phyloP scores from a whole-genome alignment of 768 basidiomycete genomes.

The Russula griseocarnosa region DNA sequence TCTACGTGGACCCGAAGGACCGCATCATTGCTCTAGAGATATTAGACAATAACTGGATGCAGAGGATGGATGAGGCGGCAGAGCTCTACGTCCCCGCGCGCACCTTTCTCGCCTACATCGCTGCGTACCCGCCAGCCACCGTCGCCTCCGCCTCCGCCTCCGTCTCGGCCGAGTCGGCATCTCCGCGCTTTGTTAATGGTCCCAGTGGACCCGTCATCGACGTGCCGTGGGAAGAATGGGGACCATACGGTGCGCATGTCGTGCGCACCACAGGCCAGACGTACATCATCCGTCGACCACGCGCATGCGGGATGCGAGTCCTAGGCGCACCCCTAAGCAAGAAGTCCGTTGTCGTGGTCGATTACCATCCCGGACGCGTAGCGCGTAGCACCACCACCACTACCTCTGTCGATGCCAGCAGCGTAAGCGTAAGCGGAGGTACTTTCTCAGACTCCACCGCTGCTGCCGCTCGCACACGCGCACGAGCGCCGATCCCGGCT shows the following conservation, averaged over 20 bases:
- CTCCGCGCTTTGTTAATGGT: not conserved
- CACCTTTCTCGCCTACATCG: constrained; percentile 21
- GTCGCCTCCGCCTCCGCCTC: no score
- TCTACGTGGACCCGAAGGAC: constrained; percentile 15
- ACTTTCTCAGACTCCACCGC: not conserved
- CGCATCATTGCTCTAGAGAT: constrained; percentile 18
- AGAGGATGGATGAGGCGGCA: not conserved
- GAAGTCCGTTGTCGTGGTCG: constrained; percentile 4
- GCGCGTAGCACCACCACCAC: not conserved
- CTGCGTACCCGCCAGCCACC: not conserved
- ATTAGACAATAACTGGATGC: constrained; percentile 16
- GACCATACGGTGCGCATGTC: constrained; percentile 14
- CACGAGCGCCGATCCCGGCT: not conserved
- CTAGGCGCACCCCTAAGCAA: constrained; percentile 8
- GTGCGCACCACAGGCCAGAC: constrained; percentile 5
- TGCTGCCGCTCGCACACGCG: not conserved
- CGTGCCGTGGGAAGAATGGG: constrained; percentile 21
- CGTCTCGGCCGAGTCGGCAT: not conserved
- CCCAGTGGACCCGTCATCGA: not conserved
- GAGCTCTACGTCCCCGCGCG: constrained; percentile 11
- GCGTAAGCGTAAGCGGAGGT: no score
- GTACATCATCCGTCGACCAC: constrained; percentile 13
- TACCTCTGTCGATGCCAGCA: not conserved
- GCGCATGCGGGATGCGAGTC: constrained; percentile 19
- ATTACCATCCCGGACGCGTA: constrained; percentile 18